Base-by-base conservation (phyloP, 2,329 filamentous ascomycete genomes). In the Nannizzia gypsea region DNA sequence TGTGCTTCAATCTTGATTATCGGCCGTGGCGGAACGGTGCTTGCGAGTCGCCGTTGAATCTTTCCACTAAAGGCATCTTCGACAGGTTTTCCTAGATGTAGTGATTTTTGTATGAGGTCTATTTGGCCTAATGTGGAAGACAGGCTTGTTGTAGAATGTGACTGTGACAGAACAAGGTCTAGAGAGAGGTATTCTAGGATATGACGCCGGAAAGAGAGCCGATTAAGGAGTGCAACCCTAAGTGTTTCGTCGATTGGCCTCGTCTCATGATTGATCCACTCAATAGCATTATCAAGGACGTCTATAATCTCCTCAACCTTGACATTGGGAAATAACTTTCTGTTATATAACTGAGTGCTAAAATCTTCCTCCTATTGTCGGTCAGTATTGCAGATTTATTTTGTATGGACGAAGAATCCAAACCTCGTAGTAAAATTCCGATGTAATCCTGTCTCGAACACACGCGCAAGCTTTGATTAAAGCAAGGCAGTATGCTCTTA, bases 381-480 rank as follows among this genome's bases (percentile, higher is more conserved):
- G 59, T 67, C 63, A 68, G 67, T 56, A 55, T 46, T 17, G 31
- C 36, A 13, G 8, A 17, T 62, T 17, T 46, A 56, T 56, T 52
- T 1, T 36, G 13, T 3, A 13, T 17, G 42, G 57, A 61, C 4
- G 2, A 24, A 26, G n/a, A 20, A 50, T 38, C 31, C 31, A 70
- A 72, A 88, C 88, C 81, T 99, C 93, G 67, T 92, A 97, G 70
- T 87, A 96, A 66, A 95, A 87, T 70, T 96, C 89, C n/a, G 80
- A 80, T 59, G 84, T 85, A 63, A 97, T 86, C 52, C 85, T 83
- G 56, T 85, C 79, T 63, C 93, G 89, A 11, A 95, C 88, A 66
- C 84, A 83, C 63, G 85, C 84, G 69, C 90, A 96, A 22, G 85
- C 84, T 71, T 96, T 96, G 61, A 96, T 78, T 60, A 96, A 74